Percentiles rank a stretch among this genome's conserved stretches.
phyloP scores from a whole-genome alignment of 768 basidiomycete genomes.

The Trametes punicea region DNA sequence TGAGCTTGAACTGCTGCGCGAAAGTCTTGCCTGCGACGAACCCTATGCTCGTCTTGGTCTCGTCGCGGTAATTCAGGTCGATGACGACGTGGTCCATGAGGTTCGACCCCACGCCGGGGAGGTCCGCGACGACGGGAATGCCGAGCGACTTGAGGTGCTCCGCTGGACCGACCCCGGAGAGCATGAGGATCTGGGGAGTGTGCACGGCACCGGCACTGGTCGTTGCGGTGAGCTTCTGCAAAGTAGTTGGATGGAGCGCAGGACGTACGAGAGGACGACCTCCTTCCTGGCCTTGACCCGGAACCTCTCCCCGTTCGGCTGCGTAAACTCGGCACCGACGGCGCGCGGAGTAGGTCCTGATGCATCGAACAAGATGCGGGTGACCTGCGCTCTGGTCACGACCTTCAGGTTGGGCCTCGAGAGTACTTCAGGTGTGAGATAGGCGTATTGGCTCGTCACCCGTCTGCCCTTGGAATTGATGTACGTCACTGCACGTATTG shows the following conservation, averaged over 20 bases:
- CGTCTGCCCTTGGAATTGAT: constrained; percentile 50
- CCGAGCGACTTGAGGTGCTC: constrained; percentile 47
- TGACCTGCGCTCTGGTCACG: constrained; percentile 52
- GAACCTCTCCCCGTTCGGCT: constrained; percentile 38
- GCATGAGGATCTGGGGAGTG: constrained; percentile 58
- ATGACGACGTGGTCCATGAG: constrained; percentile 67
- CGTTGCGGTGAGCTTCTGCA: neutral
- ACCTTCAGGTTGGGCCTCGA: constrained; percentile 64
- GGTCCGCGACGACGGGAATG: constrained; percentile 57
- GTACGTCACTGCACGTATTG: constrained; percentile 56
- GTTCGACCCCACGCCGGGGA: constrained; percentile 72
- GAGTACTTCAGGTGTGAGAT: constrained; percentile 63
- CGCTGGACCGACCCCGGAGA: constrained; percentile 75
- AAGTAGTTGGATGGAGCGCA: neutral
- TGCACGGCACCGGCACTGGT: constrained; percentile 59
- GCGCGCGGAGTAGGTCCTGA: constrained; percentile 40
- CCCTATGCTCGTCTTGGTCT: constrained; percentile 40
- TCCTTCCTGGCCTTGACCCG: constrained; percentile 52
- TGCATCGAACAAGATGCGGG: constrained; percentile 53
- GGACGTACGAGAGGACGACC: constrained; percentile 56
- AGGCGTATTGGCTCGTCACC: constrained; percentile 63
- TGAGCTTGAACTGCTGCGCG: constrained; percentile 12
- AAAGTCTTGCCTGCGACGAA: constrained; percentile 28
- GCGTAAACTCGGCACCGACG: constrained; percentile 59
- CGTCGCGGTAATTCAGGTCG: constrained; percentile 51